These are phyloP conservation scores for Talaromyces sp. DNA, from an alignment of 2,329 filamentous ascomycete genomes.

Conservation along the genomic window DNA sequence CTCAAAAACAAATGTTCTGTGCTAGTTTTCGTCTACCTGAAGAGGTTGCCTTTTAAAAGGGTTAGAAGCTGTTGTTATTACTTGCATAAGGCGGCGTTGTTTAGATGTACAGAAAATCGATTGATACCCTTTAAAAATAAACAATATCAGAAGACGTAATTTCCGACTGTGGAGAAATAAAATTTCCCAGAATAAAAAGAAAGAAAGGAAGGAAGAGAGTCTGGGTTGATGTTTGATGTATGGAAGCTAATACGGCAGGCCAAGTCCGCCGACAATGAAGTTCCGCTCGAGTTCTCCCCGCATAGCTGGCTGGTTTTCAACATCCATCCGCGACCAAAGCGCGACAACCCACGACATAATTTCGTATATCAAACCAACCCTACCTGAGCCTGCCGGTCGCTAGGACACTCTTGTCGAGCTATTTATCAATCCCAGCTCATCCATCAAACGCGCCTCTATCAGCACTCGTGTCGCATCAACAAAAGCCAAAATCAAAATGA, in stretches of 20 bases:
- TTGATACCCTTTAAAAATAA: background rate
- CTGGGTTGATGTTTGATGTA: background rate
- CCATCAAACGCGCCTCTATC: background rate
- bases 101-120: background rate
- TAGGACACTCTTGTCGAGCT: background rate
- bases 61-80: conserved; percentile 8
- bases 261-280: background rate
- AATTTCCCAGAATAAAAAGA: no score
- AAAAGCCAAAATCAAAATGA: conserved; percentile 20
- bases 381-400: no score
- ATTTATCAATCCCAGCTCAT: background rate
- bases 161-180: background rate
- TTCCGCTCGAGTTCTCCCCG: background rate
- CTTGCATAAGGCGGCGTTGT: background rate
- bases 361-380: background rate
- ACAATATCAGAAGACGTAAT: background rate
- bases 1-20: conserved; percentile 95
- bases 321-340: no score
- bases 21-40: conserved; percentile 81
- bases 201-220: background rate
- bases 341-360: background rate
- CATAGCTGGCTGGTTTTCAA: background rate
- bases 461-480: background rate
- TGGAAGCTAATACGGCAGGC: background rate
- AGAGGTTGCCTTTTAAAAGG: conserved; percentile 67